A percentile compares a stretch with the other conserved stretches of the same genome.
Evolutionary conservation across 2,329 filamentous ascomycete genomes (phyloP).

Genomic region (Xylaria sp.): DNA sequence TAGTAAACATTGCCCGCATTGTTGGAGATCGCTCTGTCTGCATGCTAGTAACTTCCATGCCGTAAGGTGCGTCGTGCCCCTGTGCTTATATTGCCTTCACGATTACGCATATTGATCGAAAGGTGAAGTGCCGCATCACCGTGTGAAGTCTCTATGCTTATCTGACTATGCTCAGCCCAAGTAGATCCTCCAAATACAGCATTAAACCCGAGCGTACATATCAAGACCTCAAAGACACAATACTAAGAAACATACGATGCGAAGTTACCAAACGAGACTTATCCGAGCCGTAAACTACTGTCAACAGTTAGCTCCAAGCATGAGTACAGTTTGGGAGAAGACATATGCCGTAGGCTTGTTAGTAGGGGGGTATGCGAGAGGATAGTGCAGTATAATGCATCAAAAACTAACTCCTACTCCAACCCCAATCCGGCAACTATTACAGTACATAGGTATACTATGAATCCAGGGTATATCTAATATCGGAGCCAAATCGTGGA

Average conservation of each 20-base stretch:
- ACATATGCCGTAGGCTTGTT: background rate
- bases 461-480: background rate
- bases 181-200: background rate
- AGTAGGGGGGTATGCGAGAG: background rate
- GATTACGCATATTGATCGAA: background rate
- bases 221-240: background rate
- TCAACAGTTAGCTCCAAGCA: background rate
- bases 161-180: background rate
- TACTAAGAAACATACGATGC: background rate
- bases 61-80: background rate
- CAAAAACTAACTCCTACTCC: background rate
- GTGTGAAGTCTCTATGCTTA: conserved; percentile 6
- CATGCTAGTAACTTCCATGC: background rate
- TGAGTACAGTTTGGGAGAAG: background rate
- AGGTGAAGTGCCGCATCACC: background rate
- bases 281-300: background rate
- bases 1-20: background rate
- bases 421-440: too few species aligned
- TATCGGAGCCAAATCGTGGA: background rate
- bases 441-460: too few species aligned
- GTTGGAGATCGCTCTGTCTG: conserved; percentile 3
- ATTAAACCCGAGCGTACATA: background rate
- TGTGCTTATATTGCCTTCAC: background rate
- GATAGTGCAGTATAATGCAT: background rate
- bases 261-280: background rate